These are phyloP conservation scores for Diplodia corticola DNA, from an alignment of 2,329 filamentous ascomycete genomes.

Conservation along the genomic window DNA sequence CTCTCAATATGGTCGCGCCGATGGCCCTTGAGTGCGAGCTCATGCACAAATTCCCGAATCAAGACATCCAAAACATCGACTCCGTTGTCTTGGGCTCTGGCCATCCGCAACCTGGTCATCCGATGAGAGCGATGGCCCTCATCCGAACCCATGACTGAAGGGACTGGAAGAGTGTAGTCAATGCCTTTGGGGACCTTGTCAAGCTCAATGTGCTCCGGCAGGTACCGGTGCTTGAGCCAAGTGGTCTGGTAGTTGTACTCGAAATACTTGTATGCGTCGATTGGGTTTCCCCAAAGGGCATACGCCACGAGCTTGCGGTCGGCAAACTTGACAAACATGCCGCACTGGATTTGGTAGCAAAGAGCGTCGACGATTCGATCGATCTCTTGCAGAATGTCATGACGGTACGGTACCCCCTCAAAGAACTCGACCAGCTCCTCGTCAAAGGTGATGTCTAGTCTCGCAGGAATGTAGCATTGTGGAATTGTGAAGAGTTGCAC, in stretches of 20 bases:
- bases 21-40: conserved; percentile 28
- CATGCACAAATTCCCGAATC: conserved; percentile 28
- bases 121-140: conserved; percentile 24
- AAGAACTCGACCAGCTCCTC: conserved; percentile 32
- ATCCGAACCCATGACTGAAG: conserved; percentile 12
- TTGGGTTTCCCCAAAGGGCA: conserved; percentile 31
- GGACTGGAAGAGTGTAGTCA: conserved; percentile 25
- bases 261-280: conserved; percentile 36
- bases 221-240: conserved; percentile 30
- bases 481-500: conserved; percentile 25
- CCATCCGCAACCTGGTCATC: conserved; percentile 31
- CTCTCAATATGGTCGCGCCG: conserved; percentile 28
- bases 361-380: conserved; percentile 27
- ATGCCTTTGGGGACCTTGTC: conserved; percentile 27
- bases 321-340: conserved; percentile 21
- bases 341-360: conserved; percentile 25
- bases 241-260: conserved; percentile 33
- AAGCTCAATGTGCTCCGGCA: conserved; percentile 33
- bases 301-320: conserved; percentile 31
- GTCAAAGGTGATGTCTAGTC: conserved; percentile 26
- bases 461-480: conserved; percentile 22
- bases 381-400: conserved; percentile 31
- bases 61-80: conserved; percentile 35
- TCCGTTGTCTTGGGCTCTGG: conserved; percentile 31
- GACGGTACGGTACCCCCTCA: conserved; percentile 29